Base-by-base conservation (phyloP, 225 moss, liverwort and hornwort genomes). In the Pseudisothecium myosuroides region DNA sequence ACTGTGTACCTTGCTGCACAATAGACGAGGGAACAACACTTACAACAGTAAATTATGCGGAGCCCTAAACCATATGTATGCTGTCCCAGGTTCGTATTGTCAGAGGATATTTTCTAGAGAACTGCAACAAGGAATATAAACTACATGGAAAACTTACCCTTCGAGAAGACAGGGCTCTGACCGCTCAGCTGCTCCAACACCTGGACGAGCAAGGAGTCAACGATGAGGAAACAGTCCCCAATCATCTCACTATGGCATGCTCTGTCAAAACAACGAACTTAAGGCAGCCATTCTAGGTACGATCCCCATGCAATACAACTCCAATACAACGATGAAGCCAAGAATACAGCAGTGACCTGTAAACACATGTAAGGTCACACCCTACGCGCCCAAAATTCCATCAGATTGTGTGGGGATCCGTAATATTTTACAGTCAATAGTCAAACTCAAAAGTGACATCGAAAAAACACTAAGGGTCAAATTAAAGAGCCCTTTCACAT, bases 181-280 rank as follows among this genome's bases (percentile, higher is more conserved):
- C 91, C 92, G 43, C 92, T 93, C 78, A 92, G 82, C 82, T 92
- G 92, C 87, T 92, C 92, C 91, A 91, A 88, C 63, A 93, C 92
- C 92, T 93, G 85, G 11, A 88, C 61, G 41, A 56, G 17, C 47
- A 79, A 59, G 59, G 54, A 62, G 8, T 20, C 55, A 11, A 82
- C 16, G 8, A 90, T 80, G 66, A 91, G 43, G 32, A 55, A 67
- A 71, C 26, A 72, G 41, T 45, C 67, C 13, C 29, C 73, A 41
- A 68, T 24, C n/a, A 67, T 32, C 52, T 54, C 29, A 32, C 55
- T 11, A 31, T 10, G 58, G 14, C 82, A 76, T n/a, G 31, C 15
- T 47, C 58, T 12, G 28, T 24, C 39, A 24, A 39, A 61, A n/a
- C 19, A 23, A 54, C 17, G 24, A 23, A 20, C 24, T 41, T 2